Conservation (phyloP, 768 basidiomycete genomes). For the Kondoa subrosea region DNA sequence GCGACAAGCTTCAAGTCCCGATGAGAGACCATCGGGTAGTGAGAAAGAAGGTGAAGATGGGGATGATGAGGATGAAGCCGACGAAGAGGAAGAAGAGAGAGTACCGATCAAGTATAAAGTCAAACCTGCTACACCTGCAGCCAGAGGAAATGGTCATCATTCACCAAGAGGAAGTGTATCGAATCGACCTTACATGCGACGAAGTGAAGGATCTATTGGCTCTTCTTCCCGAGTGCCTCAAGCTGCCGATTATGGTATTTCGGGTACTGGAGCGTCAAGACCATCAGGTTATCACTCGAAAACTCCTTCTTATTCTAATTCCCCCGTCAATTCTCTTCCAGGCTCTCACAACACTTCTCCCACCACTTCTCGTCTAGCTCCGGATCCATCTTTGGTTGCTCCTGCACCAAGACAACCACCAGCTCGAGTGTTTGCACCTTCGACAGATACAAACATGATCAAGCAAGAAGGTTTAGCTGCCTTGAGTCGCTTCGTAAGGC, state of each 20-base stretch:
- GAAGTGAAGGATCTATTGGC: constrained; percentile 11
- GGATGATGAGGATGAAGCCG: constrained; percentile 24
- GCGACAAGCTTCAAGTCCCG: not conserved
- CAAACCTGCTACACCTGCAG: not conserved
- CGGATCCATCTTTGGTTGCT: constrained; percentile 4
- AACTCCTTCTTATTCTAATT: not conserved
- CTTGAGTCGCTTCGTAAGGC: constrained; percentile 26
- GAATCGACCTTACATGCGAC: constrained; percentile 6
- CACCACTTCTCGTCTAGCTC: not conserved
- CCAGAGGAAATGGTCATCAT: no score
- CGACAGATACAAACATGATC: constrained; percentile 25
- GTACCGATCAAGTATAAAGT: not conserved
- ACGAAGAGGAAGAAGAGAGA: constrained; percentile 11
- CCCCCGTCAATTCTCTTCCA: not conserved
- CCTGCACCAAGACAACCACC: constrained; percentile 19
- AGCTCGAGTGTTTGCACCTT: constrained; percentile 24
- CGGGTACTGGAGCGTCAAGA: not conserved
- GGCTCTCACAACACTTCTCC: not conserved
- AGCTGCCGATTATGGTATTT: not conserved
- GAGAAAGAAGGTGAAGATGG: constrained; percentile 8
- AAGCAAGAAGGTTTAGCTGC: constrained; percentile 26
- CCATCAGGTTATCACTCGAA: not conserved
- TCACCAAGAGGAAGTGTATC: not conserved
- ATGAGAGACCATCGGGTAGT: not conserved
- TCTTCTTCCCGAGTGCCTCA: constrained; percentile 5